phyloP scores from a whole-genome alignment of 805 yeast species.

The Torulaspora franciscae region DNA sequence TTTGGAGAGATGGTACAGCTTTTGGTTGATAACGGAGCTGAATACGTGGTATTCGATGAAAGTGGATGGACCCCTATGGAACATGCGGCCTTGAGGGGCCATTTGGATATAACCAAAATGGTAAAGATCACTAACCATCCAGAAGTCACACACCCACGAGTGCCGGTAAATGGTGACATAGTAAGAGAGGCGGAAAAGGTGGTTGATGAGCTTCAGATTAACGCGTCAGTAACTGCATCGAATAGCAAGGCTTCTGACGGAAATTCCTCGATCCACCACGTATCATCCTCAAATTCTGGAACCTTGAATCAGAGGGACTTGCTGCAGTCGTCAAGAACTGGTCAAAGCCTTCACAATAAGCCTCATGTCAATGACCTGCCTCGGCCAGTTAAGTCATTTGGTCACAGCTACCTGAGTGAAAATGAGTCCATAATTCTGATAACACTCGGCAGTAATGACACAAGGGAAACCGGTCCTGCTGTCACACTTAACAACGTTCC shows the following conservation, averaged over 20 bases:
- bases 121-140: slow-evolving; percentile 37
- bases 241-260: slow-evolving; percentile 4
- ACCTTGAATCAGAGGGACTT: slow-evolving; percentile 11
- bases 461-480: slow-evolving; percentile 53
- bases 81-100: slow-evolving; percentile 89
- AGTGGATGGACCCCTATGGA: slow-evolving; percentile 98
- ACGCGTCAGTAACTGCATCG: not conserved
- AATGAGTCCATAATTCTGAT: slow-evolving; percentile 70
- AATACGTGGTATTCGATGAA: slow-evolving; percentile 56
- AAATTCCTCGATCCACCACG: slow-evolving; percentile 13
- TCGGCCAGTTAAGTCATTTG: slow-evolving; percentile 74
- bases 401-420: slow-evolving; percentile 64
- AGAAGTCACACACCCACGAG: slow-evolving; percentile 23
- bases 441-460: slow-evolving; percentile 82
- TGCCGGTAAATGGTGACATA: slow-evolving; percentile 8
- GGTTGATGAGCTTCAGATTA: not conserved
- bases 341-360: slow-evolving; percentile 6
- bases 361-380: slow-evolving; percentile 4
- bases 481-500: slow-evolving; percentile 72
- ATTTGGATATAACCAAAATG: slow-evolving; percentile 60
- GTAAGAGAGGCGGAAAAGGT: not conserved
- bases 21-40: slow-evolving; percentile 51
- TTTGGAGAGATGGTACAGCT: slow-evolving; percentile 49
- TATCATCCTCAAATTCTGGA: slow-evolving; percentile 8
- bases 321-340: slow-evolving; percentile 7